Evolutionary conservation across 2,329 filamentous ascomycete species (phyloP), one percentile per base, ranked within the genome.

Genomic region (Epichloe festucae): DNA sequence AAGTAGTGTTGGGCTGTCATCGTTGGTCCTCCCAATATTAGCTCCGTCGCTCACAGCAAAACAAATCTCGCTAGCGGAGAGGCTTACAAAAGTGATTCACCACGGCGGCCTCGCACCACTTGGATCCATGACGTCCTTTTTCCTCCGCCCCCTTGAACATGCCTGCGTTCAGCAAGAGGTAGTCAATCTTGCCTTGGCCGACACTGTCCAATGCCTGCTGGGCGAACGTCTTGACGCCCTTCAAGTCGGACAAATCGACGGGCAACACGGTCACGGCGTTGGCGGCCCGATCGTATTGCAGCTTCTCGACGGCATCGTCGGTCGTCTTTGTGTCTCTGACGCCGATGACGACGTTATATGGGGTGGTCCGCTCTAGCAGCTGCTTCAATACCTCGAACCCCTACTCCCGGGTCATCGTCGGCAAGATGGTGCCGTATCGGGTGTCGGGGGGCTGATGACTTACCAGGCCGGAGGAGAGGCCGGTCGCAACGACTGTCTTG

Each of bases 371-470:
- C 15, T 63, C 57, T 7, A 77, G 68, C 27, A 78, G 69, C 57
- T 77, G 73, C 57, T 74, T 75, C 50, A 77, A 64, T n/a, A 69
- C 67, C 57, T 78, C 74, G 50, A 78, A 73, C 12, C 75, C 75
- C 75, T 78, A 4, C 27, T 31, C 27, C 27, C 8, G 27, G 27
- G 27, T 31, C 8, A 31, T 8, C 27, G 27, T 31, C n/a, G 31
- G 27, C n/a, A n/a, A 19, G 19, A 12, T 17, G 27, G 43, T 5
- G 27, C 27, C 27, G 27, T 31, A 34, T 43, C 27, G 11, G n/a
- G 15, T n/a, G 5, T 27, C 23, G 23, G 14, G 34, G 23, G 3
- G 55, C 68, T 53, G 2, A 27, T 27, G 8, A 27, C 2, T 27
- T 65, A 76, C 74, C 46, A 77, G 58, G 46, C 74, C 74, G 3